A percentile compares a stretch with the other conserved stretches of the same genome.
Conservation (phyloP, 257 asterid genomes). For the Haberlea rhodopensis region DNA sequence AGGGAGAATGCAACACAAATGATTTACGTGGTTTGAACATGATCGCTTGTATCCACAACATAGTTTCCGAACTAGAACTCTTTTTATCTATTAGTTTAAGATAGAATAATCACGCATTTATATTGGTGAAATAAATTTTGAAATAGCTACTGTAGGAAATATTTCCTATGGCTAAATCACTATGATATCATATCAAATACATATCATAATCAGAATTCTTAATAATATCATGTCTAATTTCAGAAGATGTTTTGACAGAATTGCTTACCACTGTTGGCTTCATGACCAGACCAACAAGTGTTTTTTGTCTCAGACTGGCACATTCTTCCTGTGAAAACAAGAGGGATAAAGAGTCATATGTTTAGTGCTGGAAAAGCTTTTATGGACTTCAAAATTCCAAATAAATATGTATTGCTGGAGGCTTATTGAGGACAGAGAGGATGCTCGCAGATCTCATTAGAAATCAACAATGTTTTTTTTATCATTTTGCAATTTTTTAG, state of each 20-base stretch:
- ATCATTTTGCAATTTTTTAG: neutral
- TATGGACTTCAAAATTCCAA: neutral
- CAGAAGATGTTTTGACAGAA: constrained; percentile 13
- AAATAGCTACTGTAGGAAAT: no score
- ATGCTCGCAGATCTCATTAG: neutral
- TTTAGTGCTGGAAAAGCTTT: neutral
- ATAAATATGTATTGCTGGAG: neutral
- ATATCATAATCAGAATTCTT: neutral
- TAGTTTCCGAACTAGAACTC: neutral
- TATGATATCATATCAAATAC: neutral
- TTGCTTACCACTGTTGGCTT: constrained; percentile 74
- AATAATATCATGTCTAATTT: neutral
- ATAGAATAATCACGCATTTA: neutral
- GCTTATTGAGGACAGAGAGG: neutral
- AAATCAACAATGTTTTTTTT: neutral
- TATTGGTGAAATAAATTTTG: no score
- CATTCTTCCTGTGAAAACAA: constrained; percentile 65
- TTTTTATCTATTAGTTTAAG: neutral
- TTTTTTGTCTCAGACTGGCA: constrained; percentile 47
- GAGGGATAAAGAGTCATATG: neutral
- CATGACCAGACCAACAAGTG: constrained; percentile 52
- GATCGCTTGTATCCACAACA: neutral
- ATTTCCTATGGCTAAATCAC: neutral
- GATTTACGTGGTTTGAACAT: neutral
- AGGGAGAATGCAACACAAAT: neutral